Conservation (phyloP, 2,329 filamentous ascomycete genomes). For the Cladophialophora chaetospira region DNA sequence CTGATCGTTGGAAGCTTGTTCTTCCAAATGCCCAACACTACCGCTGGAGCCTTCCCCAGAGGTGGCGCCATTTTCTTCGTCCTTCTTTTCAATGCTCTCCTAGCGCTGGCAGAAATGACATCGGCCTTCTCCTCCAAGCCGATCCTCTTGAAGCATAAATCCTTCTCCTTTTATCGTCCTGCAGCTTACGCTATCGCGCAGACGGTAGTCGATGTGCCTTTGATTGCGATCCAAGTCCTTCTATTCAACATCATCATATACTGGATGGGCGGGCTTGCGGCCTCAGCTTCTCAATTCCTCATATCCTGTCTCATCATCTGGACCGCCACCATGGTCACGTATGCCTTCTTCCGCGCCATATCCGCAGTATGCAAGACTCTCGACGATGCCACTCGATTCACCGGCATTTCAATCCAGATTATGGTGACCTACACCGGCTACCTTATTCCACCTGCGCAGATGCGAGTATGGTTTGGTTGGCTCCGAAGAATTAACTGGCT, state of each 20-base stretch:
- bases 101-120: conserved; percentile 63
- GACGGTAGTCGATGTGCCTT: conserved; percentile 59
- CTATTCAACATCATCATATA: conserved; percentile 65
- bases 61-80: conserved; percentile 65
- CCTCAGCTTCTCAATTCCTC: conserved; percentile 64
- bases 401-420: conserved; percentile 52
- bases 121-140: conserved; percentile 63
- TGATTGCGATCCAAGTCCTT: conserved; percentile 59
- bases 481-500: conserved; percentile 68
- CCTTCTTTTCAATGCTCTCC: conserved; percentile 63
- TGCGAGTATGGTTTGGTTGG: conserved; percentile 67
- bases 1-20: conserved; percentile 55
- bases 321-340: conserved; percentile 56
- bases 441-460: conserved; percentile 61
- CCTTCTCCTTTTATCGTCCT: conserved; percentile 68
- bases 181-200: conserved; percentile 62
- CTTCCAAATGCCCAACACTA: conserved; percentile 55
- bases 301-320: conserved; percentile 60
- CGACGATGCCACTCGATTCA: conserved; percentile 54
- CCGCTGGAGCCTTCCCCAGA: conserved; percentile 59
- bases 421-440: conserved; percentile 66
- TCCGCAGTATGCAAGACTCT: conserved; percentile 53
- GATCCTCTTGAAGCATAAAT: conserved; percentile 70
- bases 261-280: conserved; percentile 59
- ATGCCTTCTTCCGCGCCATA: conserved; percentile 55